Percentiles rank a stretch among this genome's conserved stretches.
phyloP scores from a whole-genome alignment of 148 eudicot species.

The Talinum fruticosum region DNA sequence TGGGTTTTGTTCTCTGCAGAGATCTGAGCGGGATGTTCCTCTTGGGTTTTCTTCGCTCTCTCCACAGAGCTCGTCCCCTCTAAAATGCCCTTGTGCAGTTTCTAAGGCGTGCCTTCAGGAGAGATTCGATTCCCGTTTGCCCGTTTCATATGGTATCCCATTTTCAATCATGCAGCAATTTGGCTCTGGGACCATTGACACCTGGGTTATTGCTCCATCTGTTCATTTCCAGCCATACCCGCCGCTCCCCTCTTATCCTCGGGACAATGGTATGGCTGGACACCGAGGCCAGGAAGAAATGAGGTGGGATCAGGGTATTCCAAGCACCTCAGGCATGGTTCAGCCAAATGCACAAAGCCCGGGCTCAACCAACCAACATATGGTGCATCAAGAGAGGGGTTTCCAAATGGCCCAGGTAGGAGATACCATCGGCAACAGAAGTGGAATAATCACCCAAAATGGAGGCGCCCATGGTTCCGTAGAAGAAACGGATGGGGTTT shows the following conservation, averaged over 20 bases:
- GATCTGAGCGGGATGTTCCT: slow-evolving; percentile 40
- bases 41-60: slow-evolving; percentile 47
- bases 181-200: slow-evolving; percentile 40
- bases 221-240: slow-evolving; percentile 80
- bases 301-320: slow-evolving; percentile 36
- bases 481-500: slow-evolving; percentile 42
- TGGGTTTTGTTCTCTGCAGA: slow-evolving; percentile 32
- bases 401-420: slow-evolving; percentile 37
- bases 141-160: slow-evolving; percentile 74
- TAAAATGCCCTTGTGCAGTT: slow-evolving; percentile 29
- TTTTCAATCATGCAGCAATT: slow-evolving; percentile 44
- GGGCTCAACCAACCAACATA: slow-evolving; percentile 26
- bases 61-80: slow-evolving; percentile 11
- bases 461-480: slow-evolving; percentile 53
- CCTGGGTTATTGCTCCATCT: slow-evolving; percentile 73
- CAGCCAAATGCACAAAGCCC: slow-evolving; percentile 13
- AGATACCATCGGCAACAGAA: slow-evolving; percentile 55
- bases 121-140: slow-evolving; percentile 46
- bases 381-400: slow-evolving; percentile 30
- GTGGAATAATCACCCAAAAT: slow-evolving; percentile 34
- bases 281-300: slow-evolving; percentile 23
- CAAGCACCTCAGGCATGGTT: slow-evolving; percentile 36
- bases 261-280: slow-evolving; percentile 10
- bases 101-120: slow-evolving; percentile 45
- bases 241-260: slow-evolving; percentile 67